Evolutionary conservation across 129 eudicot species (phyloP).

Genomic region (Helianthus tuberosus): DNA sequence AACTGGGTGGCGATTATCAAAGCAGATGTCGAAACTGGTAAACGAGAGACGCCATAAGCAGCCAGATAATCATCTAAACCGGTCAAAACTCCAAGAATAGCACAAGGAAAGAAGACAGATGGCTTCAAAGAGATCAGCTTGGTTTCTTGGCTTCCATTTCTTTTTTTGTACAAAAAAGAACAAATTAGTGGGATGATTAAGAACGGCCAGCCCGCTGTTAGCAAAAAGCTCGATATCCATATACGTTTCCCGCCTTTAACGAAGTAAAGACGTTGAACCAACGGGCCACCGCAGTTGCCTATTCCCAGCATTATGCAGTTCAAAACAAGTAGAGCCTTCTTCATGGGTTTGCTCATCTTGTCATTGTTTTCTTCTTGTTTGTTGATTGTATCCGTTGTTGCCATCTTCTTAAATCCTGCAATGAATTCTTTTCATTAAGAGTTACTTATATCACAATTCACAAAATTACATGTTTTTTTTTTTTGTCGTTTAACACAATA

Average conservation of each 20-base stretch:
- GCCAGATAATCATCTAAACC: conserved; percentile 49
- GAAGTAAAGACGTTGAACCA: conserved; percentile 49
- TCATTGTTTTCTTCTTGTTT: conserved; percentile 8
- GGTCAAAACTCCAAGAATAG: conserved; percentile 41
- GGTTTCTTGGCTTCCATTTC: conserved; percentile 6
- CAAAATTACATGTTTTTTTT: background rate
- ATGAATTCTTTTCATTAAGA: background rate
- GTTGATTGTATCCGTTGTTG: conserved; percentile 22
- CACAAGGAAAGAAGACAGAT: conserved; percentile 39
- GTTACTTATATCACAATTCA: background rate
- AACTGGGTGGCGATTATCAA: conserved; percentile 48
- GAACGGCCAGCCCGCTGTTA: conserved; percentile 57
- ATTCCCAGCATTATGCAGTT: conserved; percentile 42
- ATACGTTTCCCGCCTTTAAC: conserved; percentile 47
- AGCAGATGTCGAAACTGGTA: conserved; percentile 56
- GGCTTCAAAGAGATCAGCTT: conserved; percentile 28
- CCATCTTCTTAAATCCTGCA: conserved; percentile 30
- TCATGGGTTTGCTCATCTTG: conserved; percentile 40
- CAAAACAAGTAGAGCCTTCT: conserved; percentile 30
- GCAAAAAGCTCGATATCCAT: conserved; percentile 55
- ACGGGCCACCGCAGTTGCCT: conserved; percentile 53
- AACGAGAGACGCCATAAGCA: conserved; percentile 44
- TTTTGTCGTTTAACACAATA: background rate
- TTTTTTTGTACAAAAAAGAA: conserved; percentile 32
- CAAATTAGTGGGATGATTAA: conserved; percentile 34